A percentile compares a stretch with the other conserved stretches of the same genome.
Evolutionary conservation across 352 stramenopile species (phyloP).

Genomic region (Phytopythium kandeliae): DNA sequence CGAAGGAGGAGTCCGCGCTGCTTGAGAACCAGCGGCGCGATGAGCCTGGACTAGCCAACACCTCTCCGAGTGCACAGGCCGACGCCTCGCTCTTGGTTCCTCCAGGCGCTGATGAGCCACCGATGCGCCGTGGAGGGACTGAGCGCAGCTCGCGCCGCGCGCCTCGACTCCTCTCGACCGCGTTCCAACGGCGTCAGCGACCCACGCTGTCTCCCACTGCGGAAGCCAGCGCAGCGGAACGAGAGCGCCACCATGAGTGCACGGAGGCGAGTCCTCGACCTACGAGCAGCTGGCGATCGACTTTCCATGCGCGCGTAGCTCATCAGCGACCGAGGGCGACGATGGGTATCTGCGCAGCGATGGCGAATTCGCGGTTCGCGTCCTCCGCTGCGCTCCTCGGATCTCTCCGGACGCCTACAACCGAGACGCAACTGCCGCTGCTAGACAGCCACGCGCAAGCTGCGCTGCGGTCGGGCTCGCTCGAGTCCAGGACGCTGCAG

Average conservation of each 20-base stretch:
- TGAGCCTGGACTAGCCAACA: constrained; percentile 14
- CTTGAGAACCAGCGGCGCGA: constrained; percentile 1
- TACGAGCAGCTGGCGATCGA: background rate
- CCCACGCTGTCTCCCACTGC: background rate
- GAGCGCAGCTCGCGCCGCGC: background rate
- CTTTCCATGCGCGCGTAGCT: background rate
- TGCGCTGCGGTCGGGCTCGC: background rate
- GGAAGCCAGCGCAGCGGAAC: background rate
- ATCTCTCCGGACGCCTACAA: constrained; percentile 20
- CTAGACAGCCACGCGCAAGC: constrained; percentile 5
- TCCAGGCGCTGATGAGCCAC: constrained; percentile 8
- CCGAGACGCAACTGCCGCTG: constrained; percentile 16
- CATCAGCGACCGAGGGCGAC: background rate
- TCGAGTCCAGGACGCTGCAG: constrained; percentile 13
- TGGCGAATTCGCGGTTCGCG: background rate
- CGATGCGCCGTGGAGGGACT: too few species aligned
- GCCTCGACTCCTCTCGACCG: constrained; percentile 1
- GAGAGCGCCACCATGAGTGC: background rate
- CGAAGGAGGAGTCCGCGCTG: constrained; percentile 2
- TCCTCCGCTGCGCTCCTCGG: constrained; percentile 25
- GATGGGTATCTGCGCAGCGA: constrained; percentile 1
- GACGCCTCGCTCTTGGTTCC: constrained; percentile 33
- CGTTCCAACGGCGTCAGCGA: background rate
- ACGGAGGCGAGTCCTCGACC: background rate
- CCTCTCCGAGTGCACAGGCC: constrained; percentile 15